Base-by-base conservation (phyloP, 108 stramenopile species). In the Schizochytrium sp. region DNA sequence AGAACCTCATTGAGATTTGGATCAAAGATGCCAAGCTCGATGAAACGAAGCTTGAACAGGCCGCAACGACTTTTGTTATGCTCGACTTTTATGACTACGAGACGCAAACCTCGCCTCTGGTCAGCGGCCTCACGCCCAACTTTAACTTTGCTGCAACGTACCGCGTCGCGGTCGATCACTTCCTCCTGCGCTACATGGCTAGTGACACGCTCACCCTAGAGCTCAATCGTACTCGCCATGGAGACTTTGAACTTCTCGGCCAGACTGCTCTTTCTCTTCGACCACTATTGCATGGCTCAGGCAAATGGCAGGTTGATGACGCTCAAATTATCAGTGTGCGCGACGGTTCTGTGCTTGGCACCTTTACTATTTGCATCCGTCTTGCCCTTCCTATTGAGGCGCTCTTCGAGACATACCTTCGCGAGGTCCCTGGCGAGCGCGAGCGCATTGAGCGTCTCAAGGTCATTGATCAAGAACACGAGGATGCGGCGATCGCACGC, bases 41-140 rank as follows among this genome's bases (percentile, higher is more conserved):
- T 44, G 92, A 91, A 5, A 91, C 88, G 6, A 43, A 57, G 45
- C 47, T 94, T 23, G 71, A 88, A n/a, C 87, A 88, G 23, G 92
- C 63, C 60, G 29, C 44, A 5, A 91, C 92, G 25, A 91, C 93
- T 83, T 94, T 95, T 87, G 89, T 92, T 34, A 90, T 94, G 34
- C 69, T 95, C 5, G 94, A 95, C 89, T 95, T 95, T 89, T 93
- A 93, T 58, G 92, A 94, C 90, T 95, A 88, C 89, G 94, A 95
- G 90, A 91, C 93, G 44, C 94, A 94, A 88, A 91, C 94, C 51
- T 93, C 94, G 51, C 92, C 94, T 34, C 88, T 93, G 23, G n/a
- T 92, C 16, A 58, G 90, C 0, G 94, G 94, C 5, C 28, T 44
- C 18, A 60, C 90, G 58, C 94, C 94, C 34, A 59, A 55, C n/a